phyloP scores from a whole-genome alignment of 164 flowering plant species.

The Stephania cephalantha region DNA sequence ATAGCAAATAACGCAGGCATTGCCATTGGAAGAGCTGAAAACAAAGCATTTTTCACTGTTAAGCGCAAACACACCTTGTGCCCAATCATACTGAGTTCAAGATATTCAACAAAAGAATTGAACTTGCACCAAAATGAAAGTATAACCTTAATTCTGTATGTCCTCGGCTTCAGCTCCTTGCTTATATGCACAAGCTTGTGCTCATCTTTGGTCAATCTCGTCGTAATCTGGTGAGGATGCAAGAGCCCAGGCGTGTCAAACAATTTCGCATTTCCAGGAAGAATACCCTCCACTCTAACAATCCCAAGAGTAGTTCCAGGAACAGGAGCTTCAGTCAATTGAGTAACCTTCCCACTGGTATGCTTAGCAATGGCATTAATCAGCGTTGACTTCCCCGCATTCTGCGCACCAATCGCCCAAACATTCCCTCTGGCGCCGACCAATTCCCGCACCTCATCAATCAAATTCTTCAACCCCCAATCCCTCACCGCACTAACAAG shows the following conservation, averaged over 20 bases:
- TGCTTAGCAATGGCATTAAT: constrained; percentile 73
- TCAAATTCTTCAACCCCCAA: constrained; percentile 83
- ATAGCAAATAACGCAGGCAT: too few relatives aligned
- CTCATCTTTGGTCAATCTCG: constrained; percentile 84
- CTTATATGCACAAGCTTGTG: constrained; percentile 70
- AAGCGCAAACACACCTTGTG: too few relatives aligned
- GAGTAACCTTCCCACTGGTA: constrained; percentile 44
- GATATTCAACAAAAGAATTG: background rate
- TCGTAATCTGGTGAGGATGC: constrained; percentile 77
- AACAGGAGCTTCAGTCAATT: constrained; percentile 88
- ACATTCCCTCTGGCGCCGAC: constrained; percentile 79
- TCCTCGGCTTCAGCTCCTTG: constrained; percentile 88
- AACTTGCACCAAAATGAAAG: background rate
- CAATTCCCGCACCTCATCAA: constrained; percentile 61
- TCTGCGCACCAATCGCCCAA: constrained; percentile 94
- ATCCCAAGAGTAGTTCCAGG: constrained; percentile 97
- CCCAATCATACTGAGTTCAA: background rate
- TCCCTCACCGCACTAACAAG: constrained; percentile 71
- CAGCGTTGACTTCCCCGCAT: constrained; percentile 91
- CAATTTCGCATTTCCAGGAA: constrained; percentile 71
- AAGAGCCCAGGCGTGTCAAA: constrained; percentile 94
- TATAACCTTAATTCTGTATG: constrained; percentile 73
- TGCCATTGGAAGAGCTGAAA: too few relatives aligned
- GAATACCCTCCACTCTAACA: constrained; percentile 77
- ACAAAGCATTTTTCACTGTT: too few relatives aligned